phyloP scores from a whole-genome alignment of 2,329 filamentous ascomycete genomes.

The Microdochium nivale region DNA sequence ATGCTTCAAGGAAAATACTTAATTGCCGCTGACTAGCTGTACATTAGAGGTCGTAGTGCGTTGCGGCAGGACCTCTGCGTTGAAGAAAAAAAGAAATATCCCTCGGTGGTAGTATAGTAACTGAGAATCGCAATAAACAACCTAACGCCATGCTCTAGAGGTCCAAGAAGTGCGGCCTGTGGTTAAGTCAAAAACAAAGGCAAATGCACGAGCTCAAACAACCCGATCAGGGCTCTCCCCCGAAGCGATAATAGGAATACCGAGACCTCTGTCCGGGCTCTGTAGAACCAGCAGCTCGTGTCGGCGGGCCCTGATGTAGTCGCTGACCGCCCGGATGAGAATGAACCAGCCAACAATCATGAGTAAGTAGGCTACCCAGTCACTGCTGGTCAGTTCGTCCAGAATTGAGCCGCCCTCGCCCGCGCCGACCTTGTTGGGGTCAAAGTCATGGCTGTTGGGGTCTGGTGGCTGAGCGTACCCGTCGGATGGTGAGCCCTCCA shows the following conservation, averaged over 20 bases:
- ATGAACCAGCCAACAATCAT: slow-evolving; percentile 99
- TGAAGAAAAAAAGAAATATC: background rate
- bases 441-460: slow-evolving; percentile 84
- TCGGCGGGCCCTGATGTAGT: slow-evolving; percentile 78
- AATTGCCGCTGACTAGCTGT: background rate
- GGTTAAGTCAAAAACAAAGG: background rate
- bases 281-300: slow-evolving; percentile 92
- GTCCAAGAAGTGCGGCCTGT: background rate
- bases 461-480: slow-evolving; percentile 66
- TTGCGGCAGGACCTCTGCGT: background rate
- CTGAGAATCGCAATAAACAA: background rate
- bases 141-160: background rate
- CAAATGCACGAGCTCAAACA: slow-evolving; percentile 36
- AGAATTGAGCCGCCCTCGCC: slow-evolving; percentile 32
- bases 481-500: slow-evolving; percentile 37
- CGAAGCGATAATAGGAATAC: slow-evolving; percentile 77
- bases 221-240: slow-evolving; percentile 73
- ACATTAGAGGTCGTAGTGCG: background rate
- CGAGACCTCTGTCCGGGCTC: slow-evolving; percentile 81
- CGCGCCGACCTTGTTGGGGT: slow-evolving; percentile 55
- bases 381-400: slow-evolving; percentile 58
- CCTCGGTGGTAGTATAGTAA: background rate
- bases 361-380: slow-evolving; percentile 84
- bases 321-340: slow-evolving; percentile 83
- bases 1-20: background rate